Evolutionary conservation across 768 basidiomycete species (phyloP), one percentile per base, ranked within the genome.

Genomic region (Basidioascus undulatus): DNA sequence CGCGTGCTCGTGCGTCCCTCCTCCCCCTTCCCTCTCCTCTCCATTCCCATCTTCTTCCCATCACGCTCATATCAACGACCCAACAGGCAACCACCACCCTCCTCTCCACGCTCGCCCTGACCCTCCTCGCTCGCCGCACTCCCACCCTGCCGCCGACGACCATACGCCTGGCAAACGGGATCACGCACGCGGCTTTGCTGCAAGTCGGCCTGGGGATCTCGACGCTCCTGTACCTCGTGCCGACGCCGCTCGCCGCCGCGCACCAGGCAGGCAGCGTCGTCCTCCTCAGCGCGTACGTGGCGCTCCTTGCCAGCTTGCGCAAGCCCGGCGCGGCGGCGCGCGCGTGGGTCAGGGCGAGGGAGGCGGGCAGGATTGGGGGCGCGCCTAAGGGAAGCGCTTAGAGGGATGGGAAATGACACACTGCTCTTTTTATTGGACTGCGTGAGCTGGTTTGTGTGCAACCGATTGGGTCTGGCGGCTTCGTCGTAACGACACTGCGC

Each of bases 221-320:
- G 20, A 98, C 92, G 0, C 61, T 96, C 19, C 56, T 94, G 11
- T 89, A 89, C 58, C 68, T 94, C 28, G 92, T 96, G 2, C 92
- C 92, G 1, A 69, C 83, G 1, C 81, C 81, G 2, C 61, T 96
- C 3, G 92, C 92, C 7, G 83, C 89, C 11, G 68, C 75, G 25
- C 92, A 98, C 55, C 92, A 98, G 57, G 89, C 83, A 0, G 92
- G 89, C 5, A 89, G 84, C 51, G 77, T 96, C 6, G 66, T 76
- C 30, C 62, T 98, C 6, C 61, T 98, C 35, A 86, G 77, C 18
- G 69, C 77, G 5, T 71, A 84, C 66, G 56, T 84, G 2, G 82
- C 82, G 38, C 55, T 87, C 3, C 60, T 78, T 6, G 65, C 79
- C 15, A 65, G 72, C 0, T 57, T 94, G 41, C 65, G 83, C 27